Base-by-base conservation (phyloP, 192 early-diverging fungal genomes). In the Podila minutissima region DNA sequence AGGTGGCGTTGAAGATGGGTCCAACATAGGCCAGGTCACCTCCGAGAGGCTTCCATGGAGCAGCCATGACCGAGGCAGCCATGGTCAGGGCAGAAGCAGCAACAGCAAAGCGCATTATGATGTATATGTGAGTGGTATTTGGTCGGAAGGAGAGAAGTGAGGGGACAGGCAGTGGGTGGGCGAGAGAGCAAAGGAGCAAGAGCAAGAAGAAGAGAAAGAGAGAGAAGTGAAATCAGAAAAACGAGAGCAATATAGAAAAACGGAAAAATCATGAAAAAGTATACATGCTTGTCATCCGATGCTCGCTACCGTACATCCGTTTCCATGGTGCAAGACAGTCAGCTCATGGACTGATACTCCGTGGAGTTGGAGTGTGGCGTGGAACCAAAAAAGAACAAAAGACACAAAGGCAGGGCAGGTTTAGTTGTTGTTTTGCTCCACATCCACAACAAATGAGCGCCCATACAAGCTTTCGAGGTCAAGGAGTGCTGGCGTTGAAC, bases 1-100 rank as follows among this genome's bases (percentile, higher is more conserved):
- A 73, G 13, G 77, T 73, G 20, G 77, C 71, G 33, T 81, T 81
- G 51, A 49, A 73, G 29, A 46, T 12, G 19, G 77, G 77, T 0
- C 77, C 77, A 13, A 73, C 37, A 61, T 57, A 53, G 26, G 71
- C 70, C 61, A 81, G 50, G 58, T 81, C 77, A 9, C 66, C 77
- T 60, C 77, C 77, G 22, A 81, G 15, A 59, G 62, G 62, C 71
- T 73, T 81, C 77, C 77, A 81, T 19, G 53, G 41, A 13, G 51
- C 55, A 20, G 46, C 60, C n/a, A 81, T 33, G 24, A 69, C 71
- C 4, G 77, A 69, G 22, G 55, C 51, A 20, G 71, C 71, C 22
- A 81, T 29, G 26, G 67, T 58, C 61, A 81, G 22, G 32, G 68
- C 9, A 41, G 77, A 38, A 15, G 60, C 62, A 46, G 66, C 55